Conservation (phyloP, 2,329 filamentous ascomycete genomes). For the Botrytis sinoallii region DNA sequence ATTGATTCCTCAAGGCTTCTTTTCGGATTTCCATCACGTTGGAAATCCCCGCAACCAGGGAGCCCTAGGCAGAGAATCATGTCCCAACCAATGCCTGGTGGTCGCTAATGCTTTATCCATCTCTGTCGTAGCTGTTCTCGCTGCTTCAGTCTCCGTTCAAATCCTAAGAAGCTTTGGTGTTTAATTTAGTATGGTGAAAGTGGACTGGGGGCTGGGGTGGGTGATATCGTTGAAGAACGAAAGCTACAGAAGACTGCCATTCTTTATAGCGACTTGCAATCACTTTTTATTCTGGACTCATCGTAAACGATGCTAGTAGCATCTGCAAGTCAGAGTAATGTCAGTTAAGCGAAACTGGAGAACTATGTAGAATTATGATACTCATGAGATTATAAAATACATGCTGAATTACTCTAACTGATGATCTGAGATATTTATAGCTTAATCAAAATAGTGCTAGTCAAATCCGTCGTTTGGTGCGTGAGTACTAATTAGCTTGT, state of each 20-base stretch:
- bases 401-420: background rate
- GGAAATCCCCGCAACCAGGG: background rate
- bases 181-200: background rate
- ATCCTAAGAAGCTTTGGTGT: background rate
- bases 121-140: background rate
- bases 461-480: background rate
- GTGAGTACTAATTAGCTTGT: background rate
- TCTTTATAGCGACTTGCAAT: background rate
- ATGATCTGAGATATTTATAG: background rate
- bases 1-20: background rate
- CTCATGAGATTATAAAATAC: background rate
- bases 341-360: background rate
- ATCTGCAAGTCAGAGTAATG: background rate
- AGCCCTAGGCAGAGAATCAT: background rate
- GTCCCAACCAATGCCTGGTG: background rate
- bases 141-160: background rate
- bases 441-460: background rate
- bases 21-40: background rate
- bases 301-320: background rate
- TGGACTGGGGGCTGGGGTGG: background rate
- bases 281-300: background rate
- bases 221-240: background rate
- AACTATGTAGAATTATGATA: background rate
- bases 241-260: background rate
- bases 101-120: background rate